These are phyloP conservation scores for Fusarium sp. DNA, from an alignment of 2,329 filamentous ascomycete species.

Conservation along the genomic window DNA sequence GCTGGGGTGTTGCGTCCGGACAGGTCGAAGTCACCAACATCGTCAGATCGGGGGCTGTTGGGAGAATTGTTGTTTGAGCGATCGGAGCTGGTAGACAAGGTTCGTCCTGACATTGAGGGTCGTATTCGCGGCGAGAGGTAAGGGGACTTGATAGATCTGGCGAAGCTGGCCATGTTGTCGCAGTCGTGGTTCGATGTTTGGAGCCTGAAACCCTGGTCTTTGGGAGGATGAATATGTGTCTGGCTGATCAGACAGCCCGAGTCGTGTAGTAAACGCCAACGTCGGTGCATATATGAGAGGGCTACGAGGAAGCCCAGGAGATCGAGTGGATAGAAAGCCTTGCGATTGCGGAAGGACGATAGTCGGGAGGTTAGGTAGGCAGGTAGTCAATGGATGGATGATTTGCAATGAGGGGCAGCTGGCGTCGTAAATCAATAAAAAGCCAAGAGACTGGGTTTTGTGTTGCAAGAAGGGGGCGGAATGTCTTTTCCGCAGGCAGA, in stretches of 20 bases:
- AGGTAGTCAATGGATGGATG: background rate
- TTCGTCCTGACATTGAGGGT: constrained; percentile 58
- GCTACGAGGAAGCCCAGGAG: background rate
- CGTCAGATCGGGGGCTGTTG: constrained; percentile 48
- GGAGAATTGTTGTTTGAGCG: constrained; percentile 44
- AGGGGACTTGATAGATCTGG: constrained; percentile 62
- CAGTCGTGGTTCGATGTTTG: constrained; percentile 26
- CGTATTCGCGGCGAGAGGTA: constrained; percentile 59
- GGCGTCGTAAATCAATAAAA: constrained; percentile 11
- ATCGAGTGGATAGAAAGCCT: constrained; percentile 11
- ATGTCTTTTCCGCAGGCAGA: constrained; percentile 17
- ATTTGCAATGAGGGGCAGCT: constrained; percentile 28
- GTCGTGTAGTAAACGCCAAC: constrained; percentile 39
- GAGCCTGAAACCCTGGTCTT: constrained; percentile 19
- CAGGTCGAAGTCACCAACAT: constrained; percentile 46
- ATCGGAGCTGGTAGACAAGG: constrained; percentile 62
- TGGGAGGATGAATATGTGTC: constrained; percentile 18
- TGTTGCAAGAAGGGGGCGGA: constrained; percentile 14
- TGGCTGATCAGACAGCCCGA: constrained; percentile 37
- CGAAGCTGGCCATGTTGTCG: constrained; percentile 60
- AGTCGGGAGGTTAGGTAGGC: constrained; percentile 5
- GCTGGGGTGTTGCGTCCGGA: constrained; percentile 50
- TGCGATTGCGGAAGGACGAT: constrained; percentile 1
- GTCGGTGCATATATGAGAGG: constrained; percentile 36
- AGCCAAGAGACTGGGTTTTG: constrained; percentile 20